A percentile compares a stretch with the other conserved stretches of the same genome.
Conservation (phyloP, 73 alveolate genomes). For the Breviolum minutum region DNA sequence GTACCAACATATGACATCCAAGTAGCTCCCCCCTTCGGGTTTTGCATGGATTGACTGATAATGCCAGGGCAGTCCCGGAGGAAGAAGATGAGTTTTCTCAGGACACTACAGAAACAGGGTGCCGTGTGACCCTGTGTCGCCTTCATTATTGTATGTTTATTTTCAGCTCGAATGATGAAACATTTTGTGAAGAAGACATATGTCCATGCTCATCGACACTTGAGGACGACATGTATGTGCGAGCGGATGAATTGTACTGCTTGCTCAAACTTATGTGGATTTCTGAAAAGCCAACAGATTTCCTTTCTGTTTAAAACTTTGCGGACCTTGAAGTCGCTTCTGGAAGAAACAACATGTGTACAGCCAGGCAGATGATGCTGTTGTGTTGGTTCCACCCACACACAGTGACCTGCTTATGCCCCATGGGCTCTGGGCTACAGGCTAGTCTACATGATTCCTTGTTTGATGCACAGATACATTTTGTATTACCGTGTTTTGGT, state of each 20-base stretch:
- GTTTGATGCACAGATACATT: too few species aligned
- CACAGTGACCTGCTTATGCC: conserved; percentile 78
- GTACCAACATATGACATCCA: too few species aligned
- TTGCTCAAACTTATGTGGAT: not conserved
- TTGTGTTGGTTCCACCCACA: conserved; percentile 74
- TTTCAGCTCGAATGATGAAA: not conserved
- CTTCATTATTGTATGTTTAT: not conserved
- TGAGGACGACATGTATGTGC: conserved; percentile 91
- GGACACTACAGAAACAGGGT: not conserved
- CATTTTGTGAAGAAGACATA: not conserved
- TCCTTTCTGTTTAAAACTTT: too few species aligned
- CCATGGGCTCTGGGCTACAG: conserved; percentile 94
- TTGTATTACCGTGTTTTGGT: not conserved
- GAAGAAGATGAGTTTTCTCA: conserved; percentile 50
- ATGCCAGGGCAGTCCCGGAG: conserved; percentile 27
- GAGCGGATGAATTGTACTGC: conserved; percentile 63
- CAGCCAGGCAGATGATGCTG: conserved; percentile 72
- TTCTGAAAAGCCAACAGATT: too few species aligned
- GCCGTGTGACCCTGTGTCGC: not conserved
- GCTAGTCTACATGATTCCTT: not conserved
- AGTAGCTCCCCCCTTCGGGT: too few species aligned
- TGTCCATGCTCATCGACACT: not conserved
- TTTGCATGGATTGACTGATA: too few species aligned
- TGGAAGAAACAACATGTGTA: too few species aligned
- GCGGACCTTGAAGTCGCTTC: too few species aligned